phyloP scores from a whole-genome alignment of 2,329 filamentous ascomycete species.

The Chalara sp. region DNA sequence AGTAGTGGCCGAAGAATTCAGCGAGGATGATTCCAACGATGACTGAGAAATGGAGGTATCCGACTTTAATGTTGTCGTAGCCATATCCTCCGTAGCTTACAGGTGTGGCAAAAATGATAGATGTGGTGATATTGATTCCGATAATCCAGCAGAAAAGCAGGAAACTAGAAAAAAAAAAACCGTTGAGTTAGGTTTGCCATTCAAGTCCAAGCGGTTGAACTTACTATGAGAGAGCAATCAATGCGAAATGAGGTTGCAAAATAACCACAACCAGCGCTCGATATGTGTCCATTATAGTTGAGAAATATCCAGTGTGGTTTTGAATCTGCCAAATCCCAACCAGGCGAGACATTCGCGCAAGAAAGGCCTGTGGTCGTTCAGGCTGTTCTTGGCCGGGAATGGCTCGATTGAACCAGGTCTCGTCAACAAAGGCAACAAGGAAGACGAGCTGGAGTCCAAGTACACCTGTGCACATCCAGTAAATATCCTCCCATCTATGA shows the following conservation, averaged over 20 bases:
- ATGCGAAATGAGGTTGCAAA: neutral
- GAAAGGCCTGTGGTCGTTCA: constrained; percentile 5
- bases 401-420: constrained; percentile 42
- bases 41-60: constrained; percentile 22
- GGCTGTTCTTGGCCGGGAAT: constrained; percentile 31
- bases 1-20: constrained; percentile 22
- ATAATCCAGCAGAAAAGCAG: constrained; percentile 17
- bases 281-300: constrained; percentile 16
- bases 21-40: constrained; percentile 19
- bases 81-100: constrained; percentile 15
- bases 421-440: constrained; percentile 36
- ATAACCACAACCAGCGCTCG: constrained; percentile 14
- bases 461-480: constrained; percentile 39
- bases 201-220: too few species aligned
- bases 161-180: constrained; percentile 4
- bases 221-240: too few species aligned
- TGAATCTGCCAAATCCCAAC: constrained; percentile 28
- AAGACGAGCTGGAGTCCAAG: constrained; percentile 31
- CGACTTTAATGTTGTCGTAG: neutral
- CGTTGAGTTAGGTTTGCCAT: constrained; percentile 8
- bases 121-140: constrained; percentile 21
- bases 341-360: constrained; percentile 11
- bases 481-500: constrained; percentile 36
- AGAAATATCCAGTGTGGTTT: constrained; percentile 25
- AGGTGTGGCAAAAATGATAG: constrained; percentile 17